These are phyloP conservation scores for Moniliophthora roreri DNA, from an alignment of 1,284 basidiomycete species.

Conservation along the genomic window DNA sequence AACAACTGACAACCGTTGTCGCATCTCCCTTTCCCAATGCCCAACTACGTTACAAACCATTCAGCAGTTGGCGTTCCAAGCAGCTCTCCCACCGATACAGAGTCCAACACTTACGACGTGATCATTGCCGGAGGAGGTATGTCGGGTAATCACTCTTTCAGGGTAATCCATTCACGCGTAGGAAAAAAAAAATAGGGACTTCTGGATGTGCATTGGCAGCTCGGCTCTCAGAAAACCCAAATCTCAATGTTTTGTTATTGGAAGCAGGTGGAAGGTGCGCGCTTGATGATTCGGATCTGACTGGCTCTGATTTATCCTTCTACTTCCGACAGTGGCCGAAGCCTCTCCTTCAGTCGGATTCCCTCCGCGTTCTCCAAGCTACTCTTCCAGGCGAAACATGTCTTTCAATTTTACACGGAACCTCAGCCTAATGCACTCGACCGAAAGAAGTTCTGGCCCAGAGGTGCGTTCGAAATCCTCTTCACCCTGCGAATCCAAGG, in stretches of 20 bases:
- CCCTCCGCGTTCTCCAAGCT: slow-evolving; percentile 42
- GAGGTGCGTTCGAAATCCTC: slow-evolving; percentile 40
- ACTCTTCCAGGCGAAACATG: slow-evolving; percentile 40
- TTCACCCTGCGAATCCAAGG: too few relatives aligned
- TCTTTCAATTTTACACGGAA: slow-evolving; percentile 56
- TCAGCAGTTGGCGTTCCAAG: slow-evolving; percentile 5
- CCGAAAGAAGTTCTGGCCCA: slow-evolving; percentile 55
- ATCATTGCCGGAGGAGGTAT: slow-evolving; percentile 65
- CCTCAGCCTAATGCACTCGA: slow-evolving; percentile 49
- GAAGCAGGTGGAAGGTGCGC: slow-evolving; percentile 67
- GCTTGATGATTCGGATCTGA: neutral
- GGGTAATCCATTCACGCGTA: neutral
- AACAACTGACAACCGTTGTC: too few relatives aligned
- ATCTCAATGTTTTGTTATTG: slow-evolving; percentile 56
- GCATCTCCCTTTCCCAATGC: neutral
- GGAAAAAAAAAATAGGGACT: slow-evolving; percentile 53
- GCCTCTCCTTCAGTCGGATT: slow-evolving; percentile 35
- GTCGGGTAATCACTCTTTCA: slow-evolving; percentile 11
- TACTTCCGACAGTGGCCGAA: slow-evolving; percentile 39
- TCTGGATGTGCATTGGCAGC: slow-evolving; percentile 69
- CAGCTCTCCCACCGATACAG: neutral
- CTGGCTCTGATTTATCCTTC: neutral
- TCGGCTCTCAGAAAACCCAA: slow-evolving; percentile 59
- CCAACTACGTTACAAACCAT: slow-evolving; percentile 6
- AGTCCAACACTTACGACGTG: slow-evolving; percentile 45